These are phyloP conservation scores for Microsporum audouinii DNA, from an alignment of 2,329 filamentous ascomycete species.

Conservation along the genomic window DNA sequence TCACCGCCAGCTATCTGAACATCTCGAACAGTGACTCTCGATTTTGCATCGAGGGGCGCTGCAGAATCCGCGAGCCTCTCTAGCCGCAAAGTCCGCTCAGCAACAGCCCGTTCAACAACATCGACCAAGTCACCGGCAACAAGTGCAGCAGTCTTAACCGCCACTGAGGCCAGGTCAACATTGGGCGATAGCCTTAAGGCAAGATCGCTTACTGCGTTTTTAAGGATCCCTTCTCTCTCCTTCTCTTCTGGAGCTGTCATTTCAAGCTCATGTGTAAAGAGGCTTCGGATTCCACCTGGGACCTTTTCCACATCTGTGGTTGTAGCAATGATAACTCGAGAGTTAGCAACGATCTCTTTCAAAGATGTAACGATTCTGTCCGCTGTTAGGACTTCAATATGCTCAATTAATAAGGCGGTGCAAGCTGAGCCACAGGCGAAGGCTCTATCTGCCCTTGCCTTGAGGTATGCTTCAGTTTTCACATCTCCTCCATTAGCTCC, in stretches of 20 bases:
- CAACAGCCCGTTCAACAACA: slow-evolving; percentile 78
- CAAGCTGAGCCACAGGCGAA: slow-evolving; percentile 75
- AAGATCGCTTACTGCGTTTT: slow-evolving; percentile 62
- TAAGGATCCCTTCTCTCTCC: slow-evolving; percentile 78
- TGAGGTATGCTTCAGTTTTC: slow-evolving; percentile 83
- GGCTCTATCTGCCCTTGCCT: slow-evolving; percentile 76
- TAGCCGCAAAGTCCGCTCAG: slow-evolving; percentile 64
- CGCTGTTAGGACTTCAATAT: slow-evolving; percentile 81
- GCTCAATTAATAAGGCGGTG: slow-evolving; percentile 74
- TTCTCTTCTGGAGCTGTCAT: slow-evolving; percentile 86
- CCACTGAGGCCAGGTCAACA: slow-evolving; percentile 73
- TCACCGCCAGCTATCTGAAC: slow-evolving; percentile 80
- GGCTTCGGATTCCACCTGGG: slow-evolving; percentile 72
- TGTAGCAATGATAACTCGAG: slow-evolving; percentile 77
- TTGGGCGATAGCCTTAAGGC: slow-evolving; percentile 68
- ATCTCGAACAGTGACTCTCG: slow-evolving; percentile 57
- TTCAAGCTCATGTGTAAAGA: slow-evolving; percentile 93
- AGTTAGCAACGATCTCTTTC: slow-evolving; percentile 68
- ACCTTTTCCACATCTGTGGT: slow-evolving; percentile 94
- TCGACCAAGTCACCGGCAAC: slow-evolving; percentile 91
- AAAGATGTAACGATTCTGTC: slow-evolving; percentile 80
- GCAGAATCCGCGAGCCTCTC: slow-evolving; percentile 50
- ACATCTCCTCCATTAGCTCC: slow-evolving; percentile 77
- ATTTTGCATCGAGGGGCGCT: slow-evolving; percentile 20
- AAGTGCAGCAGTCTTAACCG: slow-evolving; percentile 87